Percentiles rank a stretch among this genome's conserved stretches.
These are phyloP conservation scores for Candida freyschussii DNA, from an alignment of 1,139 yeast species.

Conservation along the genomic window DNA sequence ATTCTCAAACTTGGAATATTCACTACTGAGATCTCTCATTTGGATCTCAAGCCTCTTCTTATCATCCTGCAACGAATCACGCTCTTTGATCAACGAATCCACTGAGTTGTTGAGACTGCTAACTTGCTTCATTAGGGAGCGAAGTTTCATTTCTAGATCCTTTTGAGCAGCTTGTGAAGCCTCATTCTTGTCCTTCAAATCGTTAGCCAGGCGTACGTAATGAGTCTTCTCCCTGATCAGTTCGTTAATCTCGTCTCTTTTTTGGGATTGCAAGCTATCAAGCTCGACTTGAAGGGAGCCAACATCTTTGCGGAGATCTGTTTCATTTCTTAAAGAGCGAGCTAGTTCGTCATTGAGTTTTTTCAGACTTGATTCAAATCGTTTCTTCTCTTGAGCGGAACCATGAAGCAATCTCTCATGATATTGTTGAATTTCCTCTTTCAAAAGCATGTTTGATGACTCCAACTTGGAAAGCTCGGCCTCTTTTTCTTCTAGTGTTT, in stretches of 20 bases:
- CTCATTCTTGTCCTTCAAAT: conserved; percentile 44
- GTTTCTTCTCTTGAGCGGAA: conserved; percentile 37
- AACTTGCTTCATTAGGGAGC: conserved; percentile 47
- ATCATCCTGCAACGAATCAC: conserved; percentile 44
- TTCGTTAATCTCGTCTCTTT: conserved; percentile 49
- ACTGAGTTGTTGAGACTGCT: conserved; percentile 47
- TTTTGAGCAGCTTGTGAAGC: conserved; percentile 40
- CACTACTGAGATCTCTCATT: conserved; percentile 39
- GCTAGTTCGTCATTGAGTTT: conserved; percentile 53
- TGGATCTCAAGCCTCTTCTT: conserved; percentile 45
- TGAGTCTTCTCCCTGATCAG: conserved; percentile 48
- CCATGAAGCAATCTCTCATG: conserved; percentile 39
- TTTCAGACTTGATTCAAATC: conserved; percentile 52
- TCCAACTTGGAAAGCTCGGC: conserved; percentile 51
- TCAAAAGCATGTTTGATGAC: conserved; percentile 37
- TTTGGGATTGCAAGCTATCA: conserved; percentile 49
- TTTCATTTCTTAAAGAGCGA: conserved; percentile 55
- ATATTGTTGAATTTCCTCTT: conserved; percentile 52
- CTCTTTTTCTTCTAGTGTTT: conserved; percentile 52
- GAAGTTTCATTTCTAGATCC: conserved; percentile 37
- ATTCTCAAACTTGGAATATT: conserved; percentile 41
- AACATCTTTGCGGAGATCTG: conserved; percentile 59
- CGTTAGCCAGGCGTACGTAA: conserved; percentile 39
- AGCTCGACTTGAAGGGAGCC: conserved; percentile 58
- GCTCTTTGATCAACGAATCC: conserved; percentile 44